Percentiles rank a stretch among this genome's conserved stretches.
phyloP scores from a whole-genome alignment of 768 basidiomycete species.

The Xerocomellus amylosporus region DNA sequence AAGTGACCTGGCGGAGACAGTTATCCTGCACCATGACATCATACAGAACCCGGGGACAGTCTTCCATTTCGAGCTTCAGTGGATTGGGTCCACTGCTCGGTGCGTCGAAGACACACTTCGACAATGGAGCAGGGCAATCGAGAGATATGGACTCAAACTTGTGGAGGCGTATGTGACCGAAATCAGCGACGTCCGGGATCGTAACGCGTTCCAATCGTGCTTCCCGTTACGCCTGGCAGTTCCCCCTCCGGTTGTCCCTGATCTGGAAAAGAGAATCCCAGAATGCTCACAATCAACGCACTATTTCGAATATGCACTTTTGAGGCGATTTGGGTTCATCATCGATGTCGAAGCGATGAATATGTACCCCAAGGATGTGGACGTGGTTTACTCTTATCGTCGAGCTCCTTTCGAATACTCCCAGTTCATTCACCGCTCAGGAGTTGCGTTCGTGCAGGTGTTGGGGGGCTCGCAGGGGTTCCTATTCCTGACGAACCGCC shows the following conservation, averaged over 20 bases:
- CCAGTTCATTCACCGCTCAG: conserved; percentile 90
- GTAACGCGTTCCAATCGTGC: conserved; percentile 90
- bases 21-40: conserved; percentile 89
- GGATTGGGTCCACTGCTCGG: conserved; percentile 92
- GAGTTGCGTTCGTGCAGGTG: conserved; percentile 88
- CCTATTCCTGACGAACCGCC: conserved; percentile 83
- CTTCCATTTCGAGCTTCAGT: conserved; percentile 96
- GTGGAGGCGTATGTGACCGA: conserved; percentile 93
- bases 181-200: conserved; percentile 80
- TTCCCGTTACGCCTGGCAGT: conserved; percentile 77
- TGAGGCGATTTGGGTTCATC: conserved; percentile 78
- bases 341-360: conserved; percentile 76
- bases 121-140: conserved; percentile 77
- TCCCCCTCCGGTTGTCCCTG: conserved; percentile 67
- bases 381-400: conserved; percentile 89
- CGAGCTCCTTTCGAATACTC: conserved; percentile 73
- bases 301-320: conserved; percentile 80
- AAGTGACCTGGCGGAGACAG: conserved; percentile 86
- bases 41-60: conserved; percentile 93
- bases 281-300: conserved; percentile 62
- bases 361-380: conserved; percentile 76
- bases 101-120: conserved; percentile 87
- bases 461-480: conserved; percentile 77
- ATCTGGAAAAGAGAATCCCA: conserved; percentile 64
- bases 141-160: conserved; percentile 85